Percentiles rank a stretch among this genome's conserved stretches.
These are phyloP conservation scores for Porphyrellus cyaneotinctus DNA, from an alignment of 768 basidiomycete species.

Conservation along the genomic window DNA sequence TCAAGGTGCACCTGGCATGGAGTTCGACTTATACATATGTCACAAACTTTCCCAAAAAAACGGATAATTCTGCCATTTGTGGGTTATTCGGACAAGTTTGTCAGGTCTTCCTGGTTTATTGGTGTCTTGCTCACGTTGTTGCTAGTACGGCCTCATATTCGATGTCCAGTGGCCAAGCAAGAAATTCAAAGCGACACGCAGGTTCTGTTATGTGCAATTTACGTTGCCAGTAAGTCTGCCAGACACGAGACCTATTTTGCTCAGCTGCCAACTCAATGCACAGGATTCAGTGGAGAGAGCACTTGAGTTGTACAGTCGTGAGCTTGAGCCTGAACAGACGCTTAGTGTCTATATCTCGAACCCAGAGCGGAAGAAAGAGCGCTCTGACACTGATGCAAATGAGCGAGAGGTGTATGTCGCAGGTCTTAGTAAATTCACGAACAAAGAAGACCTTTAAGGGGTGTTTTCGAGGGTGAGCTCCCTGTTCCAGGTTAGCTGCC, in stretches of 20 bases:
- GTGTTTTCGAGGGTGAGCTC: slow-evolving; percentile 70
- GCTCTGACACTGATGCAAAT: slow-evolving; percentile 85
- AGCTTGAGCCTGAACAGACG: slow-evolving; percentile 63
- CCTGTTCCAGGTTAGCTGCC: neutral
- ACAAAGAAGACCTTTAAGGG: slow-evolving; percentile 70
- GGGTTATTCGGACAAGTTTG: slow-evolving; percentile 74
- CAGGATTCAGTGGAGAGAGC: slow-evolving; percentile 70
- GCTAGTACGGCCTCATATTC: slow-evolving; percentile 83
- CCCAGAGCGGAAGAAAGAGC: slow-evolving; percentile 81
- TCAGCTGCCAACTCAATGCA: neutral
- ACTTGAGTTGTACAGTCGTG: slow-evolving; percentile 72
- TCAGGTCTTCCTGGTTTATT: neutral
- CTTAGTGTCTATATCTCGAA: slow-evolving; percentile 86
- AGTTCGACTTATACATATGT: slow-evolving; percentile 91
- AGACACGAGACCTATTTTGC: neutral
- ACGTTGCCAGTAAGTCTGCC: slow-evolving; percentile 64
- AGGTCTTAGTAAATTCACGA: slow-evolving; percentile 75
- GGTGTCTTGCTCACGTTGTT: slow-evolving; percentile 1
- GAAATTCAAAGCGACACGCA: slow-evolving; percentile 85
- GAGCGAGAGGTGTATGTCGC: slow-evolving; percentile 86
- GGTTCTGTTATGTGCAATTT: slow-evolving; percentile 95
- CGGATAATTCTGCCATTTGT: slow-evolving; percentile 74
- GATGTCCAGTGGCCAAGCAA: slow-evolving; percentile 98
- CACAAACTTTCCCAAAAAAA: slow-evolving; percentile 88
- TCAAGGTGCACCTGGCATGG: slow-evolving; percentile 89